Percentiles rank a stretch among this genome's conserved stretches.
Conservation (phyloP, 1,139 yeast species). For the Geotrichum citri-aurantii region DNA sequence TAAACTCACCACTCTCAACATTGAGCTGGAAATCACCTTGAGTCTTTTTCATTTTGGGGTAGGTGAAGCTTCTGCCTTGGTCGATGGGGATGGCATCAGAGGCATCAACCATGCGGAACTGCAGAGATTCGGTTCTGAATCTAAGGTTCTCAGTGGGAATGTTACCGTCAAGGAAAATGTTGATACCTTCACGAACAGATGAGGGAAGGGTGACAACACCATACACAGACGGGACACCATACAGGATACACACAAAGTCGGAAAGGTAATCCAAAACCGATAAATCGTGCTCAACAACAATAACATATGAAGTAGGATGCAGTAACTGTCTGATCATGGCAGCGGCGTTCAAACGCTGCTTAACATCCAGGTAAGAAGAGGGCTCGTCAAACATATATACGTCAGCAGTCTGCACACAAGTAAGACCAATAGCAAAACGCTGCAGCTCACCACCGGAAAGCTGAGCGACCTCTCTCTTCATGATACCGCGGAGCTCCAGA, state of each 20-base stretch:
- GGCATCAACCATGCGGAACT: conserved; percentile 91
- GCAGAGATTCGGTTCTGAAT: conserved; percentile 91
- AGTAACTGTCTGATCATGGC: conserved; percentile 82
- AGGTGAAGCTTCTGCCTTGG: conserved; percentile 68
- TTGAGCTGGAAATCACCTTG: conserved; percentile 90
- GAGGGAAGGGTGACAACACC: conserved; percentile 97
- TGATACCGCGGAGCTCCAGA: conserved; percentile 66
- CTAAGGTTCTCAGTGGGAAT: conserved; percentile 95
- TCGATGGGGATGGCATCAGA: conserved; percentile 60
- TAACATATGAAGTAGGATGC: conserved; percentile 68
- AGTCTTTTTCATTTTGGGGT: conserved; percentile 81
- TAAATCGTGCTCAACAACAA: conserved; percentile 97
- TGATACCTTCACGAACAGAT: conserved; percentile 97
- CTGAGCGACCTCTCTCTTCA: conserved; percentile 80
- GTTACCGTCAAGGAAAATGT: conserved; percentile 95
- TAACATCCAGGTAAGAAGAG: conserved; percentile 94
- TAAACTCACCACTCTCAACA: conserved; percentile 82
- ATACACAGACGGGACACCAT: conserved; percentile 96
- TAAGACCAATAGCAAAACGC: conserved; percentile 96
- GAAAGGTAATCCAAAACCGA: conserved; percentile 94
- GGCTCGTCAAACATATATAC: conserved; percentile 99
- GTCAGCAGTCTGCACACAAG: conserved; percentile 90
- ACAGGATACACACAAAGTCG: conserved; percentile 90
- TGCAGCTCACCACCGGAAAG: conserved; percentile 98
- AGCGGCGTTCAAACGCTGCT: conserved; percentile 97